phyloP scores from a whole-genome alignment of 108 stramenopile genomes.

The Skeletonema costatum region DNA sequence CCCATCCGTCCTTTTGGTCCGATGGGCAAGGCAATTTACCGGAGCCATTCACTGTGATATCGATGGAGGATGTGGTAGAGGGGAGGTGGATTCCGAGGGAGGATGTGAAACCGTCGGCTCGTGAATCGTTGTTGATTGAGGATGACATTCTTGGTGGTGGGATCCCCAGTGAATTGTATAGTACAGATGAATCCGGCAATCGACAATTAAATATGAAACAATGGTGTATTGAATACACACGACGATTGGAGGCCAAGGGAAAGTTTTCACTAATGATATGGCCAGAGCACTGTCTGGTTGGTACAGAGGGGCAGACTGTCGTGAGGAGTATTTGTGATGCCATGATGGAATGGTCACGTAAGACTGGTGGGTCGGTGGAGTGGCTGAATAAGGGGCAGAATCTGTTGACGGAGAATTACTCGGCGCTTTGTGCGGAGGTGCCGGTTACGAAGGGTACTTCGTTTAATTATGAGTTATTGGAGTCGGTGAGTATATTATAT shows the following conservation, averaged over 20 bases:
- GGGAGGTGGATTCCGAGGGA: slow-evolving; percentile 70
- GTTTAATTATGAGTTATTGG: slow-evolving; percentile 56
- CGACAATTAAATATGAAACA: slow-evolving; percentile 45
- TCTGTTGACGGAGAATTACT: slow-evolving; percentile 92
- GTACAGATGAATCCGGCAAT: slow-evolving; percentile 5
- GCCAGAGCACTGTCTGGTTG: slow-evolving; percentile 97
- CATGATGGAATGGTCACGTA: slow-evolving; percentile 65
- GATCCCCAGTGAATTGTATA: neutral
- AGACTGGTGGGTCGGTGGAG: slow-evolving; percentile 65
- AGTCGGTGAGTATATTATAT: slow-evolving; percentile 28
- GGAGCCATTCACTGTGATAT: slow-evolving; percentile 87
- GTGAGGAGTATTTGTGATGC: slow-evolving; percentile 61
- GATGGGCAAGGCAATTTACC: slow-evolving; percentile 45
- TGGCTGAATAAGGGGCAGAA: slow-evolving; percentile 88
- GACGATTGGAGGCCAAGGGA: slow-evolving; percentile 67
- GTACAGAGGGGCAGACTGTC: slow-evolving; percentile 71
- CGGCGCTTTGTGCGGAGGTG: slow-evolving; percentile 89
- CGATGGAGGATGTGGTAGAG: slow-evolving; percentile 52
- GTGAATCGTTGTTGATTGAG: slow-evolving; percentile 25
- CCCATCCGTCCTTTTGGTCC: slow-evolving; percentile 92
- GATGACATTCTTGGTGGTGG: slow-evolving; percentile 19
- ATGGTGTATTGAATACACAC: slow-evolving; percentile 69
- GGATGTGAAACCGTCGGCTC: slow-evolving; percentile 26
- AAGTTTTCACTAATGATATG: slow-evolving; percentile 86
- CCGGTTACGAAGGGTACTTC: slow-evolving; percentile 58